Conservation (phyloP, 495 filamentous ascomycete species). For the Staphylotrichum longicolle region DNA sequence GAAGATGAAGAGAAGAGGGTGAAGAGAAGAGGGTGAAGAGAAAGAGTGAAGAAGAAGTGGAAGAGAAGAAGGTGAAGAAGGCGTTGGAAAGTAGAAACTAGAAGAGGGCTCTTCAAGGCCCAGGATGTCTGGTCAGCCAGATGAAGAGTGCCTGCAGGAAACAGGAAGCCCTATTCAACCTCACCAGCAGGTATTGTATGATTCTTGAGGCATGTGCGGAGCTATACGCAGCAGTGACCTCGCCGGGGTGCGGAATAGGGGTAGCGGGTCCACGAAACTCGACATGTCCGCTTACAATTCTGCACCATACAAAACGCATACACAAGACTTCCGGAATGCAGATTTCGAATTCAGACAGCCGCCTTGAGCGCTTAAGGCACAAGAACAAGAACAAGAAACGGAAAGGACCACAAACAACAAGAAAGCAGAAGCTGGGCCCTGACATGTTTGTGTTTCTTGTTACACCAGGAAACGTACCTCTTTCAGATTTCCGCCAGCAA, state of each 20-base stretch:
- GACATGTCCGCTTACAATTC: background rate
- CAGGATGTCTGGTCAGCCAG: background rate
- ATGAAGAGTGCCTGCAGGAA: background rate
- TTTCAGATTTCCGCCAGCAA: background rate
- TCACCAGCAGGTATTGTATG: background rate
- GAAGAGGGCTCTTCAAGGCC: background rate
- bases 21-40: background rate
- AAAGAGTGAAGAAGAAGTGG: background rate
- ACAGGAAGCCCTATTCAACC: background rate
- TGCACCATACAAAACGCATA: no score
- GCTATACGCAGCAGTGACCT: background rate
- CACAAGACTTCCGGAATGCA: no score
- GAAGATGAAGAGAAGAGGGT: background rate
- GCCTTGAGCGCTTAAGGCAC: background rate
- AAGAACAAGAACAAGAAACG: background rate
- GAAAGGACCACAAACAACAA: background rate
- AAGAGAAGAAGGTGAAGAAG: background rate
- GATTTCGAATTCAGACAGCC: no score
- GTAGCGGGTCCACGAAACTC: background rate
- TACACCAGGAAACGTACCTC: constrained; percentile 14
- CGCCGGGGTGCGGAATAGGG: background rate
- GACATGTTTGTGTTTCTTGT: constrained; percentile 11
- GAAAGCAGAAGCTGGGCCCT: background rate
- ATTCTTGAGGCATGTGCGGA: background rate
- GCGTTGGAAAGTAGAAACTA: background rate